Conservation (phyloP, 768 basidiomycete species). For the Phlebiopsis gigantea region DNA sequence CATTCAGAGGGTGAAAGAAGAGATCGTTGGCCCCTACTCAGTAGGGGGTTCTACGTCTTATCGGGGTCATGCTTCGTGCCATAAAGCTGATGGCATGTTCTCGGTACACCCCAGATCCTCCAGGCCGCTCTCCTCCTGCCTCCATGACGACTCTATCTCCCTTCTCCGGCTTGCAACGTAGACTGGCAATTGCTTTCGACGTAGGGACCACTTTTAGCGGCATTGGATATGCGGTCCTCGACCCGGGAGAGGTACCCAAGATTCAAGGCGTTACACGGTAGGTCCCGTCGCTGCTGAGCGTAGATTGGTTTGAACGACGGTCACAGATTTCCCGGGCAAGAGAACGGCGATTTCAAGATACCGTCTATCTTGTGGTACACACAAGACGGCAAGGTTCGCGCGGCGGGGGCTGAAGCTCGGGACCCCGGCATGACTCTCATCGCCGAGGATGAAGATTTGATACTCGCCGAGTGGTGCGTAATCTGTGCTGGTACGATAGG, state of each 20-base stretch:
- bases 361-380: constrained; percentile 46
- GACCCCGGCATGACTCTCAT: constrained; percentile 33
- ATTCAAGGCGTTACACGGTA: constrained; percentile 42
- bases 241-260: constrained; percentile 31
- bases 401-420: constrained; percentile 42
- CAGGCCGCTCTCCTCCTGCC: too few relatives aligned
- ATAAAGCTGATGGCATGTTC: too few relatives aligned
- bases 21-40: too few relatives aligned
- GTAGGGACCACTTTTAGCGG: constrained; percentile 50
- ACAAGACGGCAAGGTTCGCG: constrained; percentile 30
- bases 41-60: too few relatives aligned
- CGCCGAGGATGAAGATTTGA: constrained; percentile 34
- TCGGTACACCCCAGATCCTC: too few relatives aligned
- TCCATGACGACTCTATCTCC: too few relatives aligned
- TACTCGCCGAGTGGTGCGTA: constrained; percentile 16
- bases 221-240: constrained; percentile 39
- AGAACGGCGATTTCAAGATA: constrained; percentile 42
- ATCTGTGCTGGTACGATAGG: background rate
- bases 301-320: too few relatives aligned
- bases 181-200: constrained; percentile 30
- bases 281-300: background rate
- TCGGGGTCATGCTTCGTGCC: too few relatives aligned
- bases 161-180: too few relatives aligned
- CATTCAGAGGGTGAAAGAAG: too few relatives aligned
- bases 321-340: constrained; percentile 36